A percentile compares a stretch with the other conserved stretches of the same genome.
phyloP scores from a whole-genome alignment of 306 rosid genomes.

The Lotus japonicus region DNA sequence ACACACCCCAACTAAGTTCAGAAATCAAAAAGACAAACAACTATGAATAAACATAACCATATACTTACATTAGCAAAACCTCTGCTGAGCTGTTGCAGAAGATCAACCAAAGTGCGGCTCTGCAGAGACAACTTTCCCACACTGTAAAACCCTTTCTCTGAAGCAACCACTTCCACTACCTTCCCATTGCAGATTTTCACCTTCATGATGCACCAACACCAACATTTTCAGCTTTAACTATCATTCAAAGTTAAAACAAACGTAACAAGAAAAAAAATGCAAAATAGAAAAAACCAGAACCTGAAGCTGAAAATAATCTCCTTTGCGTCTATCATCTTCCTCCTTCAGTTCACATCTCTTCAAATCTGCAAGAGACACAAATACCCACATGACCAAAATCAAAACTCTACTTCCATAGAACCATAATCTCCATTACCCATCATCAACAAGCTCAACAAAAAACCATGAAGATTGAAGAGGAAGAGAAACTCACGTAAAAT shows the following conservation, averaged over 20 bases:
- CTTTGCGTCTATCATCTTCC: conserved; percentile 39
- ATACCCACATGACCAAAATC: neutral
- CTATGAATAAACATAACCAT: neutral
- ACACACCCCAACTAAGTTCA: neutral
- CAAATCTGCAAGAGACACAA: conserved; percentile 35
- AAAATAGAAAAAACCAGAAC: conserved; percentile 19
- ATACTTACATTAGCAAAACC: conserved; percentile 84
- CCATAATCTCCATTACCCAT: neutral
- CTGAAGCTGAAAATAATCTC: conserved; percentile 71
- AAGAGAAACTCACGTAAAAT: conserved; percentile 50
- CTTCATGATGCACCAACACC: conserved; percentile 40
- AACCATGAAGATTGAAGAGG: neutral
- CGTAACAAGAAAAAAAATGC: neutral
- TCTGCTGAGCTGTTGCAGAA: conserved; percentile 86
- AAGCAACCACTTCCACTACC: conserved; percentile 68
- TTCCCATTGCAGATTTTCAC: conserved; percentile 88
- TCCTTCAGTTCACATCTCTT: conserved; percentile 53
- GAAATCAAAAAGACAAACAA: neutral
- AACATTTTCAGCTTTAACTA: conserved; percentile 7
- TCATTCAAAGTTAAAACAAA: neutral
- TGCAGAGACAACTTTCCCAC: conserved; percentile 63
- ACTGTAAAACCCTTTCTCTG: conserved; percentile 80
- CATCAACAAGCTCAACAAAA: neutral
- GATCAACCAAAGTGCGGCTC: conserved; percentile 83
- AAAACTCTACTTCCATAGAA: neutral